phyloP scores from a whole-genome alignment of 2,329 filamentous ascomycete genomes.

The Hypoxylon sp. region DNA sequence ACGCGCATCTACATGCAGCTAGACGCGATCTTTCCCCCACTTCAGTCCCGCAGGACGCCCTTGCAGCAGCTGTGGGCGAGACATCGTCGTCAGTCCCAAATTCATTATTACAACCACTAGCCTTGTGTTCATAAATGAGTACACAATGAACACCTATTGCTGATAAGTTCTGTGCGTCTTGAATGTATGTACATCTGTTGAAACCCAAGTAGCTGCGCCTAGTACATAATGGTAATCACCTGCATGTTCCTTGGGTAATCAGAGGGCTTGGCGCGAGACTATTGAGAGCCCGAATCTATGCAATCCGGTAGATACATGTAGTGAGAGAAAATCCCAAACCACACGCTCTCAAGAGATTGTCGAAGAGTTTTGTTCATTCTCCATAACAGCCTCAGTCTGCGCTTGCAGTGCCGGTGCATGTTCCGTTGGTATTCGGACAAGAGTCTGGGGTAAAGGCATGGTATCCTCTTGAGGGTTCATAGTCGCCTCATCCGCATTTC shows the following conservation, averaged over 20 bases:
- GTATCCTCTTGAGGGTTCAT: slow-evolving; percentile 57
- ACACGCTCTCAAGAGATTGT: slow-evolving; percentile 28
- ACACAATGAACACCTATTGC: background rate
- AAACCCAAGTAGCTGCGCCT: background rate
- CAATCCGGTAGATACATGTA: background rate
- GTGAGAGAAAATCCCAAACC: slow-evolving; percentile 18
- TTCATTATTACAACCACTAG: slow-evolving; percentile 8
- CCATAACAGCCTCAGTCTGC: slow-evolving; percentile 68
- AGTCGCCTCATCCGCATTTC: slow-evolving; percentile 58
- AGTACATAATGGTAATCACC: slow-evolving; percentile 7
- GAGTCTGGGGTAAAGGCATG: slow-evolving; percentile 79
- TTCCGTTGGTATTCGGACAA: slow-evolving; percentile 88
- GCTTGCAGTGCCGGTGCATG: slow-evolving; percentile 77
- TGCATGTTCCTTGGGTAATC: slow-evolving; percentile 1
- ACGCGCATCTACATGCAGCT: slow-evolving; percentile 35
- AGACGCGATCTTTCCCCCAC: slow-evolving; percentile 38
- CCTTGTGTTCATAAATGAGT: slow-evolving; percentile 9
- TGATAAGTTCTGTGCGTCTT: background rate
- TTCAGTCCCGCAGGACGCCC: slow-evolving; percentile 18
- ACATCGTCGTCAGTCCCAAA: background rate
- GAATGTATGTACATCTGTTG: background rate
- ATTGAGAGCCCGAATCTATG: slow-evolving; percentile 5
- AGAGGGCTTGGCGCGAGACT: background rate
- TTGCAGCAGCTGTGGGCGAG: slow-evolving; percentile 11
- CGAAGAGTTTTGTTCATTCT: slow-evolving; percentile 58